Conservation (phyloP, 495 filamentous ascomycete species). For the Annulohypoxylon maeteangense region DNA sequence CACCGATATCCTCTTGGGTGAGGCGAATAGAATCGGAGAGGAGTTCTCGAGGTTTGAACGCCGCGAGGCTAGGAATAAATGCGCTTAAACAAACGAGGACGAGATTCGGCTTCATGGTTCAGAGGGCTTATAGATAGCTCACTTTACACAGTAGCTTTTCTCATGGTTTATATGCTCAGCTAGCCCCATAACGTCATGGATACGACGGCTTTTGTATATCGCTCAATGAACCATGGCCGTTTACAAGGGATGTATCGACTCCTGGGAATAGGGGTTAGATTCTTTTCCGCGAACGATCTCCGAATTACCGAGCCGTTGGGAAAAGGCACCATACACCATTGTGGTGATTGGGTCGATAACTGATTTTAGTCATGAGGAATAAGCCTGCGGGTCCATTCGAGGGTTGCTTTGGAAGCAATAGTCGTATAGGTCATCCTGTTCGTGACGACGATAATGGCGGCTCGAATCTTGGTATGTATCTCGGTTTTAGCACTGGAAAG, state of each 20-base stretch:
- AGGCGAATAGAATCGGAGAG: slow-evolving; percentile 47
- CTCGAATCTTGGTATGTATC: slow-evolving; percentile 23
- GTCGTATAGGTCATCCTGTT: not conserved
- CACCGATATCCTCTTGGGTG: slow-evolving; percentile 43
- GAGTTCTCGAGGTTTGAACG: slow-evolving; percentile 28
- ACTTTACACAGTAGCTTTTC: not conserved
- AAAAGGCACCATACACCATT: not conserved
- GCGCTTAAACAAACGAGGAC: slow-evolving; percentile 66
- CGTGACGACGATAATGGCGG: slow-evolving; percentile 3
- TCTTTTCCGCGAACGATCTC: not conserved
- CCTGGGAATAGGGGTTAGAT: slow-evolving; percentile 1
- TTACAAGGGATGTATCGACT: not conserved
- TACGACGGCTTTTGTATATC: slow-evolving; percentile 32
- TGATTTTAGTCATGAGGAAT: not conserved
- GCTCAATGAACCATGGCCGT: not conserved
- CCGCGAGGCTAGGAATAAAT: slow-evolving; percentile 7
- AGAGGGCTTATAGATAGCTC: not conserved
- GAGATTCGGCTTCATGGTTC: slow-evolving; percentile 70
- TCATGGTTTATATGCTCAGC: not conserved
- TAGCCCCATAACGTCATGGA: slow-evolving; percentile 12
- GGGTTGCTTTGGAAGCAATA: slow-evolving; percentile 11
- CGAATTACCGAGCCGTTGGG: slow-evolving; percentile 4
- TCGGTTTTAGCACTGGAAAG: not conserved
- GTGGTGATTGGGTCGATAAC: slow-evolving; percentile 15
- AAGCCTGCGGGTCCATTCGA: not conserved